A percentile compares a stretch with the other conserved stretches of the same genome.
phyloP scores from a whole-genome alignment of 75 land plant genomes.

The Picea glauca region DNA sequence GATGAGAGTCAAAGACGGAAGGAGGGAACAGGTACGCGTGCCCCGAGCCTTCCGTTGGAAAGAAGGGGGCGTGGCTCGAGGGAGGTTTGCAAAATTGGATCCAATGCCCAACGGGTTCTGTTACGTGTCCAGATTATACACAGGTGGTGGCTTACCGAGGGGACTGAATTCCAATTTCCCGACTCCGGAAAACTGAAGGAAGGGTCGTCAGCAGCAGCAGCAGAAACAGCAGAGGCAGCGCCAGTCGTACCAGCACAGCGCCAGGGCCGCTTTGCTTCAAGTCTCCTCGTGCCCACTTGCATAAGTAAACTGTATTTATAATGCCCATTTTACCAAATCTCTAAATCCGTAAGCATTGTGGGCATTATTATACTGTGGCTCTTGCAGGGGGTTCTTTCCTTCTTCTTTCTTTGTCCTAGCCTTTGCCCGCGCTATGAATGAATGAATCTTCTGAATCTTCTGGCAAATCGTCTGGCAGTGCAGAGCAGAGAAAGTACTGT shows the following conservation, averaged over 20 bases:
- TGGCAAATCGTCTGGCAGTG: neutral
- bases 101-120: conserved; percentile 10
- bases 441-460: neutral
- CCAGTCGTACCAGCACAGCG: neutral
- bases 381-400: too few relatives aligned
- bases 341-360: conserved; percentile 7
- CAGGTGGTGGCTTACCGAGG: too few relatives aligned
- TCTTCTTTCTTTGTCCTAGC: too few relatives aligned
- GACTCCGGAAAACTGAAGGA: too few relatives aligned
- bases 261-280: neutral
- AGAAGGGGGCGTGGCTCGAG: conserved; percentile 14
- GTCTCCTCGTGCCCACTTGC: neutral
- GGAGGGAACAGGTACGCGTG: neutral
- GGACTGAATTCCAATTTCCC: too few relatives aligned
- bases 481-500: conserved; percentile 9
- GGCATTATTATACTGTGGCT: too few relatives aligned
- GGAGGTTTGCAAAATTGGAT: neutral
- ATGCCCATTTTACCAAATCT: too few relatives aligned
- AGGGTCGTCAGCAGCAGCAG: neutral
- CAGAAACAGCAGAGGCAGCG: neutral
- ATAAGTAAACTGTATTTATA: too few relatives aligned
- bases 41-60: conserved; percentile 11
- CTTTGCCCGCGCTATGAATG: too few relatives aligned
- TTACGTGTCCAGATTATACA: neutral
- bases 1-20: neutral